Conservation (phyloP, 2,329 filamentous ascomycete species). For the Botrytis galanthina region DNA sequence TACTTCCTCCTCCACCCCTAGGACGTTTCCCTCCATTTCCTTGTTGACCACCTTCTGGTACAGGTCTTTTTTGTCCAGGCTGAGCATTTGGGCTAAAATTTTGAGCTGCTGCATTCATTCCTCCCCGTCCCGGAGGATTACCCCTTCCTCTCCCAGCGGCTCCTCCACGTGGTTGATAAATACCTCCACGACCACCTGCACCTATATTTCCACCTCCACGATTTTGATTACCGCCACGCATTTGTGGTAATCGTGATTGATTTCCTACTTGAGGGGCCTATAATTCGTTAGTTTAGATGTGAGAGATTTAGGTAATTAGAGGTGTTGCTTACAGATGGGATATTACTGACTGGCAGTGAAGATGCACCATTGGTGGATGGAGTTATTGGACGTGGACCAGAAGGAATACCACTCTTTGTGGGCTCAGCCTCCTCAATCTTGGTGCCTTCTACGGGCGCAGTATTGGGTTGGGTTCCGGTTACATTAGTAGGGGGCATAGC, state of each 20-base stretch:
- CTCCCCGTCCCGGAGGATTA: conserved; percentile 30
- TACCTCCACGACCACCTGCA: conserved; percentile 19
- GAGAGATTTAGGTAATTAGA: neutral
- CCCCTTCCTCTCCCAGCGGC: conserved; percentile 36
- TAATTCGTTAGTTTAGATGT: conserved; percentile 14
- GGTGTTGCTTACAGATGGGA: conserved; percentile 33
- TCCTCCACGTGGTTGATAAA: conserved; percentile 27
- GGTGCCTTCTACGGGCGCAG: conserved; percentile 20
- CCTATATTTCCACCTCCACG: conserved; percentile 26
- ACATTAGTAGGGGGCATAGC: neutral
- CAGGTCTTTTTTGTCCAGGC: conserved; percentile 35
- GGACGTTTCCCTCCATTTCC: conserved; percentile 46
- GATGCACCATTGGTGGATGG: conserved; percentile 28
- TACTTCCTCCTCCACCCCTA: conserved; percentile 40
- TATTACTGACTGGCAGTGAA: conserved; percentile 29
- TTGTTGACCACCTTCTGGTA: conserved; percentile 37
- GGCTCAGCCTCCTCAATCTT: conserved; percentile 29
- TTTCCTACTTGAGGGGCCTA: conserved; percentile 30
- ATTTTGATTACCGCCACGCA: conserved; percentile 31
- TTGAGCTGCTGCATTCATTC: conserved; percentile 37
- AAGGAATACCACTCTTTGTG: conserved; percentile 17
- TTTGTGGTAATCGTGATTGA: conserved; percentile 33
- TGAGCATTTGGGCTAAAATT: conserved; percentile 34
- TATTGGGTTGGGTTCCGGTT: conserved; percentile 27
- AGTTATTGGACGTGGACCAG: conserved; percentile 19